Conservation (phyloP, 495 filamentous ascomycete species). For the Trichoderma reesei region DNA sequence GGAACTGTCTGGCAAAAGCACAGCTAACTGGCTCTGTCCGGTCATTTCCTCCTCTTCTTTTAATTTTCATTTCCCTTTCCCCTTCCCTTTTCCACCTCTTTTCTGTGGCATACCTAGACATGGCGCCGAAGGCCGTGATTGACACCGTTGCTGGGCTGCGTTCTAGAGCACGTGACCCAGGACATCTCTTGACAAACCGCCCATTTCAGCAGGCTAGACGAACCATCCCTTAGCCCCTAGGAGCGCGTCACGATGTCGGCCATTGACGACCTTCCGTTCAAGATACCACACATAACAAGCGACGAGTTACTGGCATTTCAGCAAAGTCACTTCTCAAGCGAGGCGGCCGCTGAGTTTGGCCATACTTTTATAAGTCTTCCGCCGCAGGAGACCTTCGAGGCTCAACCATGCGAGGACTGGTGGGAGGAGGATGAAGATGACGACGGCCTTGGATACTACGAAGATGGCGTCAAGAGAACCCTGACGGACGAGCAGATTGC, state of each 20-base stretch:
- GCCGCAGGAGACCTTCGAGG: slow-evolving; percentile 15
- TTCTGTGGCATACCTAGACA: background rate
- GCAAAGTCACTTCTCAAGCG: slow-evolving; percentile 47
- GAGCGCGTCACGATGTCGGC: slow-evolving; percentile 20
- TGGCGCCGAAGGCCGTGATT: background rate
- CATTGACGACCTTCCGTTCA: background rate
- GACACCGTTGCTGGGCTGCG: background rate
- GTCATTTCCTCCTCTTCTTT: background rate
- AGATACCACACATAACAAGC: slow-evolving; percentile 28
- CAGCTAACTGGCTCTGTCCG: background rate
- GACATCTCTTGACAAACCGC: background rate
- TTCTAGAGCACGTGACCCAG: background rate
- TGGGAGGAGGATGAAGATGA: slow-evolving; percentile 45
- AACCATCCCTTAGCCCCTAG: background rate
- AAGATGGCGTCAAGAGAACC: slow-evolving; percentile 81
- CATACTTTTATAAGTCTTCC: slow-evolving; percentile 31
- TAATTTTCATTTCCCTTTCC: too few relatives aligned
- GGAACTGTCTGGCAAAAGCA: too few relatives aligned
- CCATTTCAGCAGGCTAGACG: background rate
- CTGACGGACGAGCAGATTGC: slow-evolving; percentile 85
- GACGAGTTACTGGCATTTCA: slow-evolving; percentile 68
- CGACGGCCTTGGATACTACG: slow-evolving; percentile 77
- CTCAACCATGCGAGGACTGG: slow-evolving; percentile 24
- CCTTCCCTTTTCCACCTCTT: background rate
- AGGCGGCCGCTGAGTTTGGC: slow-evolving; percentile 37